Evolutionary conservation across 2,329 filamentous ascomycete genomes (phyloP).

Genomic region (Westerdykella ornata): DNA sequence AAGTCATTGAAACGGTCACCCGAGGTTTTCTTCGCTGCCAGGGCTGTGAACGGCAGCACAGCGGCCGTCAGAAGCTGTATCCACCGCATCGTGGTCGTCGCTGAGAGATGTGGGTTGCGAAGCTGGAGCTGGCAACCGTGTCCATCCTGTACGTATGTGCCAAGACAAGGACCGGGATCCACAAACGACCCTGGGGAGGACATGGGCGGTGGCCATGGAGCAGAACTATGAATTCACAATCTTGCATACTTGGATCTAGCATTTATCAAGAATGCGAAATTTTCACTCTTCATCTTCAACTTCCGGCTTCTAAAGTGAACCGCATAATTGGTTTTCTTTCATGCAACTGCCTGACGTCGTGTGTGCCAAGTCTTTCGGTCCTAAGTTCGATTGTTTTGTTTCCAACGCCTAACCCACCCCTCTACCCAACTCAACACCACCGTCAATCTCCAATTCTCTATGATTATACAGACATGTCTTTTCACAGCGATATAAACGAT

Average conservation of each 20-base stretch:
- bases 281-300: not conserved
- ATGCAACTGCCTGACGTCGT: not conserved
- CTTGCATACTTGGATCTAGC: not conserved
- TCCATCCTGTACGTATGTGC: not conserved
- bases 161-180: not conserved
- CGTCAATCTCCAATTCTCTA: slow-evolving; percentile 4
- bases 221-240: not conserved
- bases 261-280: not conserved
- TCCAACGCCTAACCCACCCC: slow-evolving; percentile 28
- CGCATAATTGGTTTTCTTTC: not conserved
- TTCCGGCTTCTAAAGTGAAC: no score
- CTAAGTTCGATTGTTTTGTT: slow-evolving; percentile 26
- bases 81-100: slow-evolving; percentile 55
- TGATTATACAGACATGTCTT: slow-evolving; percentile 22
- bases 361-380: slow-evolving; percentile 1
- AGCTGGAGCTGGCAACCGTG: slow-evolving; percentile 10
- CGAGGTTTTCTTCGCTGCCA: slow-evolving; percentile 53
- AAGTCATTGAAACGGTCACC: slow-evolving; percentile 64
- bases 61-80: slow-evolving; percentile 56
- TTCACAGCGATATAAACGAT: slow-evolving; percentile 20
- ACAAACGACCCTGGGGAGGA: no score
- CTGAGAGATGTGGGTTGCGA: slow-evolving; percentile 12
- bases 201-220: not conserved
- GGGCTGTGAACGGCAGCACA: slow-evolving; percentile 54
- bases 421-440: slow-evolving; percentile 12